These are phyloP conservation scores for Sechiopsis laciniata DNA, from an alignment of 306 rosid species.

Conservation along the genomic window DNA sequence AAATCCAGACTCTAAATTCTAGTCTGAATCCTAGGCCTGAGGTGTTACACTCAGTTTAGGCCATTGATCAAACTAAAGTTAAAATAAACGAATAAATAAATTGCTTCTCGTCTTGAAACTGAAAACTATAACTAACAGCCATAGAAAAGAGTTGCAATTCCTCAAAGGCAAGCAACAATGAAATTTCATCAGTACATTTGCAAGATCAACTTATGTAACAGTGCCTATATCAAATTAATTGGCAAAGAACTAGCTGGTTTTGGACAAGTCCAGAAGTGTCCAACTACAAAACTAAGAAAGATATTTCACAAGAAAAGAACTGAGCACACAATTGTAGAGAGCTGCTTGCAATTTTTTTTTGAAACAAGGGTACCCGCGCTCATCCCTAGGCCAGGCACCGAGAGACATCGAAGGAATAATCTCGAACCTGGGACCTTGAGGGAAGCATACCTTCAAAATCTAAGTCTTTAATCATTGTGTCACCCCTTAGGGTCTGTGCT, in stretches of 20 bases:
- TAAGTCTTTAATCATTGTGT: too few relatives aligned
- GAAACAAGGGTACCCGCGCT: too few relatives aligned
- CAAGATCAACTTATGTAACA: background rate
- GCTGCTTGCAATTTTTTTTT: background rate
- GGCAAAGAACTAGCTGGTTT: background rate
- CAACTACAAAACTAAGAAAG: background rate
- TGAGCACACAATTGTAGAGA: slow-evolving; percentile 12
- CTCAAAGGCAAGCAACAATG: background rate
- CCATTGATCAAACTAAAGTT: background rate
- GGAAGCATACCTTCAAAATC: too few relatives aligned
- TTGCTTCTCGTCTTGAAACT: background rate
- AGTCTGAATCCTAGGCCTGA: too few relatives aligned
- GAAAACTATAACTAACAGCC: background rate
- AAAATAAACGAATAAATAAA: background rate
- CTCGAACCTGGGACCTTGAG: too few relatives aligned
- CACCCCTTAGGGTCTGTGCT: too few relatives aligned
- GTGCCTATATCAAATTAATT: background rate
- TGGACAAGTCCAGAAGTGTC: background rate
- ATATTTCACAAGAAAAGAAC: slow-evolving; percentile 16
- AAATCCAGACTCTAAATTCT: too few relatives aligned
- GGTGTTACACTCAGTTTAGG: background rate
- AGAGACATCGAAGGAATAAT: too few relatives aligned
- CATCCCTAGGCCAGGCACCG: too few relatives aligned
- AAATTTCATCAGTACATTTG: background rate
- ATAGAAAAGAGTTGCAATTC: background rate